Base-by-base conservation (phyloP, 208 protist genomes). In the Crithidia bombi region DNA sequence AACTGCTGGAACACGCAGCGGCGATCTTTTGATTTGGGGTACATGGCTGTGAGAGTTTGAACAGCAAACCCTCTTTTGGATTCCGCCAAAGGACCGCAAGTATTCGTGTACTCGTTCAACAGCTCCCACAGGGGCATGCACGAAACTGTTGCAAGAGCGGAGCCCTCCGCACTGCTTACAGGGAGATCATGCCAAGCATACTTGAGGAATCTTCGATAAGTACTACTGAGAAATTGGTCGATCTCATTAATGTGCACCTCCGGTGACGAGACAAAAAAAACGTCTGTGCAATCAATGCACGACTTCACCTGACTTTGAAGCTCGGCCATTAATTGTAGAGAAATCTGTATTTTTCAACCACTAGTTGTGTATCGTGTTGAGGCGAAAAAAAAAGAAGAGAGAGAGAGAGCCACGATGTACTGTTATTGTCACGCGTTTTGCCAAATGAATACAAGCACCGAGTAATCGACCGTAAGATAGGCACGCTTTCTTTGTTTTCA, bases 51-150 rank as follows among this genome's bases (percentile, higher is more conserved):
- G 21, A 95, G 62, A 19, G 85, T 49, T 46, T 69, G 80, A 12
- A 93, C 43, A 26, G 83, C 74, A 63, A 88, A 74, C 1, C 77
- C 83, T 65, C 68, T 90, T 52, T 55, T 26, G 11, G 43, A 21
- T 17, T 46, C 57, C 38, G 30, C 17, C 12, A 79, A 43, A 5
- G 65, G 55, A 25, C 51, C 59, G 44, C 82, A 82, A 15, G 38
- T 44, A 47, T 82, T 71, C 21, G 77, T 82, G 51, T 84, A 72
- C 56, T 84, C 81, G 58, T 92, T 86, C 14, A 92, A 62, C 58
- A 89, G 52, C 41, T 96, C 91, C 91, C 91, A 96, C 5, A 96
- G 14, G 15, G 87, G 79, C 78, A 95, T 87, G 51, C 90, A 95
- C 2, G 85, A 75, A 1, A 89, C 87, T 10, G 87, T 93, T 0